These are phyloP conservation scores for Silene coronaria DNA, from an alignment of 179 eudicot genomes.

Conservation along the genomic window DNA sequence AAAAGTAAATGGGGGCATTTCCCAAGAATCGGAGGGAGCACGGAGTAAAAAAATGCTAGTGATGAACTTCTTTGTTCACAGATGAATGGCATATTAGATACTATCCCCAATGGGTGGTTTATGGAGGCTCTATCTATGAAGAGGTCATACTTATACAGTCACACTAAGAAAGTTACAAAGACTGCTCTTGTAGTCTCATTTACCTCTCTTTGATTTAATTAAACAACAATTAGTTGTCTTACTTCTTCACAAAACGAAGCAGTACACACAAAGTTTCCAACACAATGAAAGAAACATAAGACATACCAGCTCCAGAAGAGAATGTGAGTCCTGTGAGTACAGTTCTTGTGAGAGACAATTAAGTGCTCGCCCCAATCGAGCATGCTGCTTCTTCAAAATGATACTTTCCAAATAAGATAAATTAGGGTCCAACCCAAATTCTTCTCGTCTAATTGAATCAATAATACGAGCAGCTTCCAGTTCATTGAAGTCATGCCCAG, in stretches of 20 bases:
- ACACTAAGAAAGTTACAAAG: too few relatives aligned
- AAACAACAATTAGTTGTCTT: too few relatives aligned
- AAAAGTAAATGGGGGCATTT: too few relatives aligned
- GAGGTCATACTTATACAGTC: too few relatives aligned
- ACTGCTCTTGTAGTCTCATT: too few relatives aligned
- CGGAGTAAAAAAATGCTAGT: neutral
- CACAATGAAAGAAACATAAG: conserved; percentile 3
- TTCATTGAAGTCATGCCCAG: conserved; percentile 13
- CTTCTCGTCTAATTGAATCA: conserved; percentile 72
- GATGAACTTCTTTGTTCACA: neutral
- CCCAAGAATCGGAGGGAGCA: too few relatives aligned
- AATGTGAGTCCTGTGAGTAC: conserved; percentile 88
- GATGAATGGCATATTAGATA: too few relatives aligned
- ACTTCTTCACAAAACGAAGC: too few relatives aligned
- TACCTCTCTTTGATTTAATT: too few relatives aligned
- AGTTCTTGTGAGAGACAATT: conserved; percentile 82
- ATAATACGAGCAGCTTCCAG: conserved; percentile 43
- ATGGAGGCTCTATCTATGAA: too few relatives aligned
- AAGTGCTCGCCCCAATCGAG: conserved; percentile 86
- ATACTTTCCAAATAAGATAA: conserved; percentile 42
- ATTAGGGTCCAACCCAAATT: conserved; percentile 64
- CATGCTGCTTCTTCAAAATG: conserved; percentile 73
- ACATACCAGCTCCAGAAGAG: conserved; percentile 79
- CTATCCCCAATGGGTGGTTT: too few relatives aligned
- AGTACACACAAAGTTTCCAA: too few relatives aligned